Evolutionary conservation across 768 basidiomycete genomes (phyloP), one percentile per base, ranked within the genome.

Genomic region (Lactarius sp.): DNA sequence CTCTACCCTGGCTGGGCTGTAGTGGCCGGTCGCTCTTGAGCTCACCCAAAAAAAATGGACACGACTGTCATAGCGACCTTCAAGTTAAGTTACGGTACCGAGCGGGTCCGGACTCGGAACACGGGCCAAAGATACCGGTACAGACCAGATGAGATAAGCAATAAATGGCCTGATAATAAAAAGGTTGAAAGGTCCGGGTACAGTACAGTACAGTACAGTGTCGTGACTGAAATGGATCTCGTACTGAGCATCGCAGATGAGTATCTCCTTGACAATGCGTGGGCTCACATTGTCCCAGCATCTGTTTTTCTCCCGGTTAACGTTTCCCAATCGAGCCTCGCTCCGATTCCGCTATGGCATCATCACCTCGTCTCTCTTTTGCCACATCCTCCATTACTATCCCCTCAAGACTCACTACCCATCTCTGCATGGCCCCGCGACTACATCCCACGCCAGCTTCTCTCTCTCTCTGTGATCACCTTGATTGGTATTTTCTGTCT

Each of bases 371-470:
- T 86, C 55, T 81, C 82, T 5, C 74, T 74, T 67, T 73, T 88
- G 18, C 85, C 86, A 47, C 83, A 83, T 71, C 85, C 85, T 18
- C 77, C 82, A 5, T 70, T 85, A 13, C 70, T 76, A 44, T 62
- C 67, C 10, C 59, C 67, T 37, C 12, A 59, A 66, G n/a, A 58
- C 70, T 34, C 77, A 53, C 66, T 60, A 27, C 31, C 74, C 1
- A 70, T 81, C 44, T 91, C 90, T 4, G 90, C 89, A 44, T 94
- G 92, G 92, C 85, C 93, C 0, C 83, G 94, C 46, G 87, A 94
- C 69, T 87, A 91, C 70, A 69, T 94, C 8, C 87, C 83, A 4
- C 84, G 94, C 46, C 94, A 96, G 71, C 58, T 89, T 4, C 22
- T 88, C 36, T 94, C 94, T 1, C 77, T 98, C 63, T 74, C 76